Base-by-base conservation (phyloP, 2,329 filamentous ascomycete genomes). In the Raffaelea deltoideospora region DNA sequence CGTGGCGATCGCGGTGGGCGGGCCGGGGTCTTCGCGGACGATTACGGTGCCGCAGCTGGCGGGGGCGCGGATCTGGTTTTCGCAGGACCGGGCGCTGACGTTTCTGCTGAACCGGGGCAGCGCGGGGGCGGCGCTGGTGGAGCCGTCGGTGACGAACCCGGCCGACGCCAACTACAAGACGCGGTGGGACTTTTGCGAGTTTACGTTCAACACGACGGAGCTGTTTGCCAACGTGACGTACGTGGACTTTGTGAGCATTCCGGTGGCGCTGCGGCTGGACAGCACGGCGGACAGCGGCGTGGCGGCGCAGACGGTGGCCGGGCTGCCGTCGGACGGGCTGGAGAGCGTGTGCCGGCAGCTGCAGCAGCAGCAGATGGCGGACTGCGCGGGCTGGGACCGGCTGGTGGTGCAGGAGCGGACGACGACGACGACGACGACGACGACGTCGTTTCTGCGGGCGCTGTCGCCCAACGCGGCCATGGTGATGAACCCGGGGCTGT, bases 21-120 rank as follows among this genome's bases (percentile, higher is more conserved):
- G 61, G 0, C 64, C 75, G 0, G 79, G 79, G 7, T 59, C 63
- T 31, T 70, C 67, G 1, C 69, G 61, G 21, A 70, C 61, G 3
- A 61, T 81, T 19, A 75, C 69, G 1, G 73, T 86, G 42, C 81
- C 81, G 10, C 75, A 75, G 41, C 64, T 85, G 20, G 76, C 70
- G 3, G 79, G 79, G 18, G 79, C 72, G 2, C 69, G 81, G 37
- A 72, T 86, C 51, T 87, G 78, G 75, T 79, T 83, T 54, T 72
- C 65, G 38, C 61, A 71, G 41, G 69, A 69, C 45, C 57, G 57
- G 31, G 67, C 66, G 26, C 63, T 86, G 34, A 73, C 65, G 1
- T 87, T 87, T 55, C 60, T 72, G 11, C 54, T 86, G 36, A 87
- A 87, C 53, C 76, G 73, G 3, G 48, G 47, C 18, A 17, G 24